These are phyloP conservation scores for Colletotrichum liaoningense DNA, from an alignment of 2,329 filamentous ascomycete genomes.

Conservation along the genomic window DNA sequence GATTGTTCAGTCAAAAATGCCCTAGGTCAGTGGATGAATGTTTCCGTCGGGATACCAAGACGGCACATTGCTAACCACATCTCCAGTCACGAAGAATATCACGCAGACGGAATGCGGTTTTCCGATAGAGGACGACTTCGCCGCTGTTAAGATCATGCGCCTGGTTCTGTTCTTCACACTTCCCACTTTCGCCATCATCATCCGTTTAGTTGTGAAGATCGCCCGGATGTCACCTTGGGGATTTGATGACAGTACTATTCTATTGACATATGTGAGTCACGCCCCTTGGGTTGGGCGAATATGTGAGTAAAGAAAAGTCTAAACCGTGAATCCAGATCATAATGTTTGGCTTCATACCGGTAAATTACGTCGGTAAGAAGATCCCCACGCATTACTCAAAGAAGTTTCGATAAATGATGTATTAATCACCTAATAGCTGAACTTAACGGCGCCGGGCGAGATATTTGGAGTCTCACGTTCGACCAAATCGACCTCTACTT, in stretches of 20 bases:
- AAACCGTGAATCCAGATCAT: background rate
- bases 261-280: slow-evolving; percentile 7
- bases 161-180: background rate
- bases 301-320: too few species aligned
- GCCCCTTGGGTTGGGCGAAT: too few species aligned
- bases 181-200: background rate
- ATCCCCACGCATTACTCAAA: background rate
- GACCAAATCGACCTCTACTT: background rate
- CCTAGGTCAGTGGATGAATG: background rate
- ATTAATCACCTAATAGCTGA: background rate
- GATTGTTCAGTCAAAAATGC: background rate
- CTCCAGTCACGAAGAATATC: background rate
- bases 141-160: background rate
- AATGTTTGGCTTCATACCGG: background rate
- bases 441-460: background rate
- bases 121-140: background rate
- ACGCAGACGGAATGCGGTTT: background rate
- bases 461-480: background rate
- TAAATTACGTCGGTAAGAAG: background rate
- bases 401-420: accelerated
- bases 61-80: background rate
- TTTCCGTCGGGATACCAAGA: too few species aligned
- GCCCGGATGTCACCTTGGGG: slow-evolving; percentile 5
- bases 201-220: background rate
- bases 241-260: background rate